phyloP scores from a whole-genome alignment of 768 basidiomycete genomes.

The Suillus sp. region DNA sequence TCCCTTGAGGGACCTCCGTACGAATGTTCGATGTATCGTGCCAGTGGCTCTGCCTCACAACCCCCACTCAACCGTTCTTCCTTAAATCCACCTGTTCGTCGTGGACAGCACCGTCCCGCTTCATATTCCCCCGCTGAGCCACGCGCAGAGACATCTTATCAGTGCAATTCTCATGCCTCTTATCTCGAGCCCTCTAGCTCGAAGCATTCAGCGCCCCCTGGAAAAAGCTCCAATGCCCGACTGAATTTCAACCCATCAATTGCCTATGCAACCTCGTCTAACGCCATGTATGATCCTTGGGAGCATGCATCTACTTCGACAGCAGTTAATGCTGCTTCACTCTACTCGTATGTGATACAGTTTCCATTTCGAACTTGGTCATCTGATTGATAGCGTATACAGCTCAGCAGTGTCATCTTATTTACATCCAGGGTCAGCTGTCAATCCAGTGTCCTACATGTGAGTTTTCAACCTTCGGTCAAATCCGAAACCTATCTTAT shows the following conservation, averaged over 20 bases:
- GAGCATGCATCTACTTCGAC: slow-evolving; percentile 19
- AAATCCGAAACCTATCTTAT: not conserved
- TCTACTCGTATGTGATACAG: slow-evolving; percentile 56
- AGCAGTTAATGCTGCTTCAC: slow-evolving; percentile 36
- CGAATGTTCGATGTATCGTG: slow-evolving; percentile 26
- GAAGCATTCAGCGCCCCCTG: not conserved
- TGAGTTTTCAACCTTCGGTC: slow-evolving; percentile 20
- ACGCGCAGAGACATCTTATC: slow-evolving; percentile 19
- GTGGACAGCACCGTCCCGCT: slow-evolving; percentile 13
- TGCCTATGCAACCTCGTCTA: slow-evolving; percentile 42
- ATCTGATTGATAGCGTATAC: slow-evolving; percentile 11
- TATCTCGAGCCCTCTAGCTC: slow-evolving; percentile 11
- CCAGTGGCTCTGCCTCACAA: slow-evolving; percentile 21
- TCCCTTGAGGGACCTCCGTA: slow-evolving; percentile 41
- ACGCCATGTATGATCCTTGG: slow-evolving; percentile 1
- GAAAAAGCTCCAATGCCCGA: slow-evolving; percentile 12
- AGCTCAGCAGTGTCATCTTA: slow-evolving; percentile 60
- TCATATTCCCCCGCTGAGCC: slow-evolving; percentile 14
- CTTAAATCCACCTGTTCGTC: slow-evolving; percentile 19
- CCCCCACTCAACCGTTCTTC: slow-evolving; percentile 28
- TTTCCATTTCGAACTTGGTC: not conserved
- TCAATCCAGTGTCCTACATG: slow-evolving; percentile 16
- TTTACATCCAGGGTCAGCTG: slow-evolving; percentile 26
- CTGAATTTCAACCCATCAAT: slow-evolving; percentile 48
- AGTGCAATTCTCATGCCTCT: slow-evolving; percentile 23